Conservation (phyloP, 2,329 filamentous ascomycete species). For the Cladobotryum mycophilum region DNA sequence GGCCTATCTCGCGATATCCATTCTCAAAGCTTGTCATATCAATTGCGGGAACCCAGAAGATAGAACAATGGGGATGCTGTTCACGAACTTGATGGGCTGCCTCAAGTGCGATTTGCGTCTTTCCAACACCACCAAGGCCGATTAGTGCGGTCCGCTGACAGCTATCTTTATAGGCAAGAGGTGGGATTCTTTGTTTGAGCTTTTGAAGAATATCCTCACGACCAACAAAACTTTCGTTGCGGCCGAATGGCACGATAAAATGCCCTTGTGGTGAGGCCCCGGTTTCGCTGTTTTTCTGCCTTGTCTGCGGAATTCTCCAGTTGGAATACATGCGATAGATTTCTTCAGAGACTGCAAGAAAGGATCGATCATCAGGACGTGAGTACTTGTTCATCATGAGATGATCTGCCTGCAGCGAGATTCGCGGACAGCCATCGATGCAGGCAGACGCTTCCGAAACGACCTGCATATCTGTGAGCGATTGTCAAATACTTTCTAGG, state of each 20-base stretch:
- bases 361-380: slow-evolving; percentile 5
- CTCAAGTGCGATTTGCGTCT: slow-evolving; percentile 32
- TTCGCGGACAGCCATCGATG: slow-evolving; percentile 6
- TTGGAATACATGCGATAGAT: slow-evolving; percentile 7
- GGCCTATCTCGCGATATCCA: slow-evolving; percentile 28
- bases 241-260: slow-evolving; percentile 13
- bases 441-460: slow-evolving; percentile 10
- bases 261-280: background rate
- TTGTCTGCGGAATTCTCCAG: no score
- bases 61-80: slow-evolving; percentile 22
- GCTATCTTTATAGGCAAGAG: slow-evolving; percentile 7
- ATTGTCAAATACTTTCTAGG: background rate
- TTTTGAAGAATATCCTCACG: slow-evolving; percentile 13
- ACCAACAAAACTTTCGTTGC: slow-evolving; percentile 18
- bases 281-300: no score
- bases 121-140: slow-evolving; percentile 28
- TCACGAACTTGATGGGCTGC: slow-evolving; percentile 23
- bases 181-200: slow-evolving; percentile 13
- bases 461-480: slow-evolving; percentile 2
- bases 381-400: slow-evolving; percentile 11
- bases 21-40: slow-evolving; percentile 25
- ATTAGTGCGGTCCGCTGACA: slow-evolving; percentile 22
- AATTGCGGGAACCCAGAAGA: slow-evolving; percentile 36
- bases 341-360: slow-evolving; percentile 2
- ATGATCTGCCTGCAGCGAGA: slow-evolving; percentile 8